Percentiles rank a stretch among this genome's conserved stretches.
Evolutionary conservation across 352 stramenopile species (phyloP).

Genomic region (Phytophthora rubi): DNA sequence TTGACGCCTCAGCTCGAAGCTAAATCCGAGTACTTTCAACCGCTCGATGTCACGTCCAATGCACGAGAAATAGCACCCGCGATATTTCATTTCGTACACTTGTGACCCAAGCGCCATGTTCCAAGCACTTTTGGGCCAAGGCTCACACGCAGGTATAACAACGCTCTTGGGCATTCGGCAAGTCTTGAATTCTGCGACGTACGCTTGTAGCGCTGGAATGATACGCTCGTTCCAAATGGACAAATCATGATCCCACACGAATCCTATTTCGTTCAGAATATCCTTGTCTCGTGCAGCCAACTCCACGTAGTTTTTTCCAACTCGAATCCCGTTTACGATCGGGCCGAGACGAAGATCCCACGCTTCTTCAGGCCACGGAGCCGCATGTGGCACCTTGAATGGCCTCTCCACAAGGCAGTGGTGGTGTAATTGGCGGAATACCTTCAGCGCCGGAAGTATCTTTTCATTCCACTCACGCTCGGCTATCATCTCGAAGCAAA

Average conservation of each 20-base stretch:
- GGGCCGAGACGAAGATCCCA: neutral
- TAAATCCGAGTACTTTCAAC: slow-evolving; percentile 37
- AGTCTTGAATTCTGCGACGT: neutral
- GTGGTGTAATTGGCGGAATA: neutral
- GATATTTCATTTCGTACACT: slow-evolving; percentile 28
- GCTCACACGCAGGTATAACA: neutral
- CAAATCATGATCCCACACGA: neutral
- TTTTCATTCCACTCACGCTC: neutral
- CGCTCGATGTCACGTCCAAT: slow-evolving; percentile 29
- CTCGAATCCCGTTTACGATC: neutral
- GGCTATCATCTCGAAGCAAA: neutral
- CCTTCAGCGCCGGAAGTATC: neutral
- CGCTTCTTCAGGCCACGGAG: neutral
- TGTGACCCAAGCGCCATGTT: slow-evolving; percentile 29
- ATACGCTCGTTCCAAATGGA: neutral
- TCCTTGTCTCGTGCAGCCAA: neutral
- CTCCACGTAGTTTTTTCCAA: neutral
- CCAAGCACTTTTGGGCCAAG: slow-evolving; percentile 6
- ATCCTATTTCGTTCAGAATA: neutral
- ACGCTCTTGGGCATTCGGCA: neutral
- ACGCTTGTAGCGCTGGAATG: neutral
- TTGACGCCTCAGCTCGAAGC: slow-evolving; percentile 5
- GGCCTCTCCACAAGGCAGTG: neutral
- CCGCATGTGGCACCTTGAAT: neutral
- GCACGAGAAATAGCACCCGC: slow-evolving; percentile 34